Evolutionary conservation across 768 basidiomycete species (phyloP), one percentile per base, ranked within the genome.

Genomic region (Termitomyces sp.): DNA sequence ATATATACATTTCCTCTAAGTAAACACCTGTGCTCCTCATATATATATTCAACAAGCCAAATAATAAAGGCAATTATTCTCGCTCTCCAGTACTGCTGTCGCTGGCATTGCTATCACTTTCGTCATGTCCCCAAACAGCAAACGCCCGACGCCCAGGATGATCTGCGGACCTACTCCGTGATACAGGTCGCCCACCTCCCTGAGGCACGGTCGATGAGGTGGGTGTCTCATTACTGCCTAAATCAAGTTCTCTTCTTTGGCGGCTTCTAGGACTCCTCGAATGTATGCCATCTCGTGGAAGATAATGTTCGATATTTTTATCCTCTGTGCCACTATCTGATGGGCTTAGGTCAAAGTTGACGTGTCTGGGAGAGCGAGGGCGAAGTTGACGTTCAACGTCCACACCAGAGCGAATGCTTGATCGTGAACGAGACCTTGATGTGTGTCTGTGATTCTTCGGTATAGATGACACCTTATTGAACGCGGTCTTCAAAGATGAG

Each of bases 51-150:
- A 24, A 22, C 48, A 22, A 33, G 14, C 2, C 10, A 32, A 33
- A 22, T 6, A 1, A 49, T 33, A 33, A 20, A 38, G 45, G 2
- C 13, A 52, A 40, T 47, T 38, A 52, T 11, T 46, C 35, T 52
- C 30, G 49, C 6, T 59, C 56, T 24, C 60, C 66, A 24, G 56
- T 50, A 55, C 87, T 86, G 52, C 79, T 85, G 64, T 92, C 90
- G 60, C 90, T 92, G 14, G 89, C 79, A 65, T 86, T 87, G 67
- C 88, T 90, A 63, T 94, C 92, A 55, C 88, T 92, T 70, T 93
- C 92, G 66, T 94, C 92, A 41, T 91, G 87, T 0, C 92, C 92
- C 83, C 85, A 91, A 11, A 90, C 89, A 20, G 92, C 92, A 65
- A 94, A 94, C 8, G 88, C 86, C 36, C 83, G 76, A 47, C 69